Evolutionary conservation across 1,284 basidiomycete genomes (phyloP).

Genomic region (Leccinum griseonigrum): DNA sequence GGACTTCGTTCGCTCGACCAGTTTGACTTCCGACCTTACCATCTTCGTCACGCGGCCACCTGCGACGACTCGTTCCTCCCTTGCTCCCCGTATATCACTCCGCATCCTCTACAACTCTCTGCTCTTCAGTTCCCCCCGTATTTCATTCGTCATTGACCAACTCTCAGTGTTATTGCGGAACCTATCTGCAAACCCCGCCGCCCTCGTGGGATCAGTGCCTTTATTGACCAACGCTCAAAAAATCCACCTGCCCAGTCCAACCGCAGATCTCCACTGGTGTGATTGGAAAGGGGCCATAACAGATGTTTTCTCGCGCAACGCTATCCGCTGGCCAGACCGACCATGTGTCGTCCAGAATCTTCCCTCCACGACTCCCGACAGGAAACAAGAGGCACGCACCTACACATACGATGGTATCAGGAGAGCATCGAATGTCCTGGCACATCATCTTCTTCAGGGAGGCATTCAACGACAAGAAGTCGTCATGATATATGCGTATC

Average conservation of each 20-base stretch:
- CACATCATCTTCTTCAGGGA: conserved; percentile 85
- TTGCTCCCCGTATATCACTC: conserved; percentile 80
- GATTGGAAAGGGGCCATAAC: conserved; percentile 96
- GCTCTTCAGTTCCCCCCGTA: conserved; percentile 82
- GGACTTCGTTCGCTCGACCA: conserved; percentile 77
- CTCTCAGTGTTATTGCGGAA: conserved; percentile 80
- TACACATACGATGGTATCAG: conserved; percentile 86
- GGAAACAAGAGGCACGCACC: conserved; percentile 53
- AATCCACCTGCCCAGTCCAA: conserved; percentile 78
- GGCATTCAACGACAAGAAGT: conserved; percentile 94
- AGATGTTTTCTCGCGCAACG: conserved; percentile 87
- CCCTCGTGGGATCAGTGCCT: conserved; percentile 72
- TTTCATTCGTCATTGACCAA: conserved; percentile 82
- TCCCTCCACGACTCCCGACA: conserved; percentile 40
- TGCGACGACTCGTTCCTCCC: conserved; percentile 65
- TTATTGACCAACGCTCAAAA: conserved; percentile 78
- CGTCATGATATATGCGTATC: conserved; percentile 98
- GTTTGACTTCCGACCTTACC: conserved; percentile 89
- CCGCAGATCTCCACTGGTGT: conserved; percentile 93
- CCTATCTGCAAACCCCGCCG: conserved; percentile 61
- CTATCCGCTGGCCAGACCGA: conserved; percentile 71
- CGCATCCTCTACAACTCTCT: conserved; percentile 94
- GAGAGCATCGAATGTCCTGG: conserved; percentile 85
- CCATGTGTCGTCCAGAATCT: conserved; percentile 84
- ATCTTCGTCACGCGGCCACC: conserved; percentile 72